phyloP scores from a whole-genome alignment of 1,139 yeast genomes.

The Lodderomyces metapsilosis region DNA sequence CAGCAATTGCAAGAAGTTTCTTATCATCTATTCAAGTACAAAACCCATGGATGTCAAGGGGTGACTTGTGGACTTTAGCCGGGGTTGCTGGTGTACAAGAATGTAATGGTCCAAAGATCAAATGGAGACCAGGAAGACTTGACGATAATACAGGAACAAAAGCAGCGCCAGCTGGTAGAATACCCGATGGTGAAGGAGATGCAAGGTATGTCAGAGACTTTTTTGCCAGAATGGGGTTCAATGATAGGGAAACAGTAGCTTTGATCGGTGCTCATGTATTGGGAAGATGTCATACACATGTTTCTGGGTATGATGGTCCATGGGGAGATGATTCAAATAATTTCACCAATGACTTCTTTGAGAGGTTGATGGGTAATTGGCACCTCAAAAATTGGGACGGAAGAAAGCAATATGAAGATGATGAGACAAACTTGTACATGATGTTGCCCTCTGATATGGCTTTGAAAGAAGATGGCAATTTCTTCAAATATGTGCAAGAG shows the following conservation, averaged over 20 bases:
- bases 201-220: slow-evolving; percentile 53
- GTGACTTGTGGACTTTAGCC: slow-evolving; percentile 85
- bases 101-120: slow-evolving; percentile 71
- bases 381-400: slow-evolving; percentile 72
- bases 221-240: slow-evolving; percentile 75
- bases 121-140: slow-evolving; percentile 82
- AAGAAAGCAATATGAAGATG: slow-evolving; percentile 73
- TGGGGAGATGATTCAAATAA: slow-evolving; percentile 91
- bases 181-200: slow-evolving; percentile 79
- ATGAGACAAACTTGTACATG: slow-evolving; percentile 73
- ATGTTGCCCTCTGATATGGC: slow-evolving; percentile 89
- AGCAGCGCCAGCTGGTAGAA: slow-evolving; percentile 67
- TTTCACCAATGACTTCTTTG: slow-evolving; percentile 81
- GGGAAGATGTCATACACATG: slow-evolving; percentile 68
- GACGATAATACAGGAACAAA: slow-evolving; percentile 20
- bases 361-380: slow-evolving; percentile 77
- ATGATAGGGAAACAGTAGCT: slow-evolving; percentile 82
- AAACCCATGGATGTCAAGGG: slow-evolving; percentile 79
- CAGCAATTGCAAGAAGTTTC: slow-evolving; percentile 64
- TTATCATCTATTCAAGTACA: slow-evolving; percentile 56
- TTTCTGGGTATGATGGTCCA: slow-evolving; percentile 85
- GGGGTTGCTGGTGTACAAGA: slow-evolving; percentile 89
- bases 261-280: slow-evolving; percentile 86
- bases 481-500: slow-evolving; percentile 62
- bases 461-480: slow-evolving; percentile 62